Base-by-base conservation (phyloP, 352 stramenopile genomes). In the Pythium periplocum region DNA sequence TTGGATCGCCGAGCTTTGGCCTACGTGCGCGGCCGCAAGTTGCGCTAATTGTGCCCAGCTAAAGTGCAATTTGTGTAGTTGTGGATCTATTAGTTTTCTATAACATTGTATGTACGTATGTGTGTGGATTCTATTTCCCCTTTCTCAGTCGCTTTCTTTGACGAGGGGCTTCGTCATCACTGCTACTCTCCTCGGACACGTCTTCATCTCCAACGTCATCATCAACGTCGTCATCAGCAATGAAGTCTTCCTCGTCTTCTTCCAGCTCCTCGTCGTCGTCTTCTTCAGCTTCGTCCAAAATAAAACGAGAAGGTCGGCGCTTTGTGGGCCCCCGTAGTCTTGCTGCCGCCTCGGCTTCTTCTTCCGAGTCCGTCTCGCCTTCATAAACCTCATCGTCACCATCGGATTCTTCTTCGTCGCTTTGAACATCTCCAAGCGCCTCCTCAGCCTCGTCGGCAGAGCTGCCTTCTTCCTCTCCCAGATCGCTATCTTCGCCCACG, bases 221-320 rank as follows among this genome's bases (percentile, higher is more conserved):
- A 11, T 71, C 61, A 55, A 60, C 53, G 6, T 64, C 55, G 2
- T 64, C 55, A 0, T 74, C 59, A 26, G 75, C 69, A 4, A 57
- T 2, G 45, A 61, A 57, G 37, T 87, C 63, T 17, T 66, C 60
- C 30, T 69, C 73, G 2, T 73, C 61, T 17, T 71, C 71, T 6
- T 57, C 55, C 34, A 68, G 51, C 38, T 51, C 50, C 6, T 68
- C 53, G 6, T 64, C 69, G 0, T 83, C 72, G 0, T 75, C 70
- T 32, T 83, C 70, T 42, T 89, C 80, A 6, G 75, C 84, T 48
- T 95, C 84, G 41, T 95, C 82, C 48, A 92, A 58, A 49, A 95
- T 82, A 61, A 92, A 95, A 1, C 62, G 78, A 51, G 72, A 86
- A 44, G 72, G 65, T 4, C 59, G 51, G 9, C 47, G 65, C 40